A percentile compares a stretch with the other conserved stretches of the same genome.
Evolutionary conservation across 2,329 filamentous ascomycete genomes (phyloP).

Genomic region (Daldinia sp.): DNA sequence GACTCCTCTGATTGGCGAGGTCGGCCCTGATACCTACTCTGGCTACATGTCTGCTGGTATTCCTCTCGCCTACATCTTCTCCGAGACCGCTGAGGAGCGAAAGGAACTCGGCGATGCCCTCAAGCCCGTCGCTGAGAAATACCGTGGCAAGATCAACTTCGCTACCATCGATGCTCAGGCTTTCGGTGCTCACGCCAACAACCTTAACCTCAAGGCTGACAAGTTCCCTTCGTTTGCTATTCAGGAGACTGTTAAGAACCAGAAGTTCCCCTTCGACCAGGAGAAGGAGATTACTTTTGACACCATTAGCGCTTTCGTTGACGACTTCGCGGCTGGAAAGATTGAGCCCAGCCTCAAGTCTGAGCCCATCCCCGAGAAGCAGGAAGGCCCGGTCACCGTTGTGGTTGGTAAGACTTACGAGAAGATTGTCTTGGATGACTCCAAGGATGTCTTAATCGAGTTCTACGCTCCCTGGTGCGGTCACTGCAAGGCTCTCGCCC

Average conservation of each 20-base stretch:
- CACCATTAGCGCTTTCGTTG: constrained; percentile 81
- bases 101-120: constrained; percentile 77
- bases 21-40: constrained; percentile 95
- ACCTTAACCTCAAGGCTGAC: constrained; percentile 95
- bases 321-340: constrained; percentile 86
- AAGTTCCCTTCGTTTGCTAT: constrained; percentile 98
- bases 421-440: constrained; percentile 87
- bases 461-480: constrained; percentile 99
- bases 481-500: constrained; percentile 98
- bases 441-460: constrained; percentile 97
- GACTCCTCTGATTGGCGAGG: constrained; percentile 91
- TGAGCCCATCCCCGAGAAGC: constrained; percentile 91
- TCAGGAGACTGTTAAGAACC: constrained; percentile 93
- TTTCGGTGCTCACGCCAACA: constrained; percentile 93
- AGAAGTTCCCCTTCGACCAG: constrained; percentile 95
- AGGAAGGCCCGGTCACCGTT: constrained; percentile 87
- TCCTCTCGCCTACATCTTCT: constrained; percentile 97
- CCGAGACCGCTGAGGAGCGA: constrained; percentile 90
- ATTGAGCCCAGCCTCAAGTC: constrained; percentile 97
- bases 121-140: constrained; percentile 87
- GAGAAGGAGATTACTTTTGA: constrained; percentile 77
- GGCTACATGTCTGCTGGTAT: constrained; percentile 93
- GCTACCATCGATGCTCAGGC: constrained; percentile 95
- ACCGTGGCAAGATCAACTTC: constrained; percentile 96
- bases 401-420: constrained; percentile 96